Conservation (phyloP, 2,329 filamentous ascomycete species). For the Claviceps sp. region DNA sequence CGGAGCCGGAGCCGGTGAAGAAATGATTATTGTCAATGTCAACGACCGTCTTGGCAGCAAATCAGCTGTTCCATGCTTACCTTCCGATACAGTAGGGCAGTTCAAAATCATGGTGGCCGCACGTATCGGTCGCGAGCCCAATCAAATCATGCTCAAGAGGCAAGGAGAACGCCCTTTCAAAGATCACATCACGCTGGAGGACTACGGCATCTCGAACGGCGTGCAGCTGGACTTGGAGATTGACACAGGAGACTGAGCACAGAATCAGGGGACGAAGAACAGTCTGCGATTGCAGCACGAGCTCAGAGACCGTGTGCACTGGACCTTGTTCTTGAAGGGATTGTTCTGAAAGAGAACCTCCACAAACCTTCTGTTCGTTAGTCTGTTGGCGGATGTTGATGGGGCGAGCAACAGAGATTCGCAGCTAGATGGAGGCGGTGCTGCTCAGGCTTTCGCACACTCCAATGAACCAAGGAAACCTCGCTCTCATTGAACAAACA, state of each 20-base stretch:
- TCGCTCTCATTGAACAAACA: neutral
- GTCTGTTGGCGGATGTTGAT: neutral
- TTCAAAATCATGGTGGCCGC: slow-evolving; percentile 90
- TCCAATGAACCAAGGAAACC: too few relatives aligned
- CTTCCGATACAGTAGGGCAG: slow-evolving; percentile 68
- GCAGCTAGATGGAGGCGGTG: neutral
- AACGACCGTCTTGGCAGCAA: slow-evolving; percentile 97
- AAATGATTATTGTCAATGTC: slow-evolving; percentile 88
- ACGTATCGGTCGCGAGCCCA: slow-evolving; percentile 74
- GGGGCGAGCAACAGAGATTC: neutral
- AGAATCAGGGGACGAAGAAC: neutral
- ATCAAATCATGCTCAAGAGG: slow-evolving; percentile 83
- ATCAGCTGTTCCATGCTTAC: slow-evolving; percentile 78
- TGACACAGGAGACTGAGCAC: slow-evolving; percentile 42
- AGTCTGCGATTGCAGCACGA: neutral
- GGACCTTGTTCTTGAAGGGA: too few relatives aligned
- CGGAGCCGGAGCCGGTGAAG: slow-evolving; percentile 36
- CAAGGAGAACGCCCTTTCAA: slow-evolving; percentile 92
- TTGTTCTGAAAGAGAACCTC: too few relatives aligned
- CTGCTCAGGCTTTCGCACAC: neutral
- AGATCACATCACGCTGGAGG: slow-evolving; percentile 72
- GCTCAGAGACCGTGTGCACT: too few relatives aligned
- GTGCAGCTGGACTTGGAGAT: slow-evolving; percentile 55
- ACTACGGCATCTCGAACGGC: slow-evolving; percentile 90
- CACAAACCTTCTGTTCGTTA: neutral